Evolutionary conservation across 306 rosid genomes (phyloP).

Genomic region (Castanospermum australe): DNA sequence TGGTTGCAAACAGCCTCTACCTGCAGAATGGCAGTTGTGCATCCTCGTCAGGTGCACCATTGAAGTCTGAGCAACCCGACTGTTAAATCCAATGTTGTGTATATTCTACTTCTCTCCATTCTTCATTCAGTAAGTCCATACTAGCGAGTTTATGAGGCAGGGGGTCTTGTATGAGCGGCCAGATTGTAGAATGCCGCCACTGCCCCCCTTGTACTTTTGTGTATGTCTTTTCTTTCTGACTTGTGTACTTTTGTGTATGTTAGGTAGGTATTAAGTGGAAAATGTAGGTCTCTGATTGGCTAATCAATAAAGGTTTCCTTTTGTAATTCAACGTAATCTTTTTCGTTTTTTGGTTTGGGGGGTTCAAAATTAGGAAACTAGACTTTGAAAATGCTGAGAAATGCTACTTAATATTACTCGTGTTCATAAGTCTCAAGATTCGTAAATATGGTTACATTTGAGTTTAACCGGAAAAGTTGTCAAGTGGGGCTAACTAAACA

Average conservation of each 20-base stretch:
- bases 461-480: background rate
- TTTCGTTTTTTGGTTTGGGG: background rate
- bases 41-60: slow-evolving; percentile 72
- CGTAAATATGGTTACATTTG: background rate
- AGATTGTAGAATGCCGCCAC: slow-evolving; percentile 85
- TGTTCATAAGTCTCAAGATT: background rate
- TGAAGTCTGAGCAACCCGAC: slow-evolving; percentile 86
- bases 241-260: slow-evolving; percentile 37
- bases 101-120: slow-evolving; percentile 40
- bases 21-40: slow-evolving; percentile 83
- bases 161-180: slow-evolving; percentile 78
- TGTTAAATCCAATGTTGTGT: slow-evolving; percentile 47
- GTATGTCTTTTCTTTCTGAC: too few species aligned
- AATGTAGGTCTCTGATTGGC: slow-evolving; percentile 33
- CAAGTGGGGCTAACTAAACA: too few species aligned
- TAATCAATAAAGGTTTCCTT: slow-evolving; percentile 36
- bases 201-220: slow-evolving; percentile 40
- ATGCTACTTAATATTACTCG: background rate
- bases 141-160: slow-evolving; percentile 32
- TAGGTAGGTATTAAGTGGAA: slow-evolving; percentile 37
- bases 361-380: background rate
- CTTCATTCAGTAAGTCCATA: slow-evolving; percentile 26
- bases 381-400: background rate
- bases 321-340: background rate
- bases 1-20: slow-evolving; percentile 94